A percentile compares a stretch with the other conserved stretches of the same genome.
Conservation (phyloP, 2,329 filamentous ascomycete species). For the Neurospora sp. region DNA sequence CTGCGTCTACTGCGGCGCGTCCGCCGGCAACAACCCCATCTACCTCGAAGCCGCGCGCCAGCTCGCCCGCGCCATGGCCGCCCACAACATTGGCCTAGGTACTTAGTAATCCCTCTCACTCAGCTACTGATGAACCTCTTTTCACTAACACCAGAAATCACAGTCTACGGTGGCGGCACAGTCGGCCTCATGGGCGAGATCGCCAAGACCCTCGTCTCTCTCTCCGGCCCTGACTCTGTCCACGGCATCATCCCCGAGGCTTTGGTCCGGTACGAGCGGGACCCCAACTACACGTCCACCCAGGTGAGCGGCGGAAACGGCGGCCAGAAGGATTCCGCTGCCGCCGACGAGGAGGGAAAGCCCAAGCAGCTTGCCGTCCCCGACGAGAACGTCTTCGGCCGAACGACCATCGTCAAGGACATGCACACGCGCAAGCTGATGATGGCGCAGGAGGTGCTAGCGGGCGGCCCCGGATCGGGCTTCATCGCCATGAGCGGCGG, state of each 20-base stretch:
- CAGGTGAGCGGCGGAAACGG: conserved; percentile 28
- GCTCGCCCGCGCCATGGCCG: conserved; percentile 64
- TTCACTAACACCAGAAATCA: conserved; percentile 6
- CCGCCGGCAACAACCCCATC: conserved; percentile 57
- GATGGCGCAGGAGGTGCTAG: conserved; percentile 83
- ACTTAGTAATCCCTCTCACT: conserved; percentile 16
- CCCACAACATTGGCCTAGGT: conserved; percentile 68
- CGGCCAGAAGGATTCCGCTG: neutral
- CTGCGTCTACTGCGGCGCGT: conserved; percentile 91
- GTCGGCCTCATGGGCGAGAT: conserved; percentile 93
- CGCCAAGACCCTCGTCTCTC: conserved; percentile 72
- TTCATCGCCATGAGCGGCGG: conserved; percentile 86
- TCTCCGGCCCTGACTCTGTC: conserved; percentile 70
- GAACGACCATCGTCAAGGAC: conserved; percentile 79
- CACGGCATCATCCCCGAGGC: conserved; percentile 91
- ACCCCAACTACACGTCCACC: conserved; percentile 40
- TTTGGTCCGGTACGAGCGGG: conserved; percentile 68
- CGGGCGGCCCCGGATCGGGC: conserved; percentile 70
- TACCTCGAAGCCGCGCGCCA: conserved; percentile 71
- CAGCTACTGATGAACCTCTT: conserved; percentile 4
- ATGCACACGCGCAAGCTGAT: conserved; percentile 95
- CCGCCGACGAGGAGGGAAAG: conserved; percentile 20
- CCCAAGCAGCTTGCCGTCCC: conserved; percentile 41
- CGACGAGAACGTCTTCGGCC: conserved; percentile 59
- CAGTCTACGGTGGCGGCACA: conserved; percentile 90